A percentile compares a stretch with the other conserved stretches of the same genome.
Conservation (phyloP, 2,329 filamentous ascomycete species). For the Beauveria sp. region DNA sequence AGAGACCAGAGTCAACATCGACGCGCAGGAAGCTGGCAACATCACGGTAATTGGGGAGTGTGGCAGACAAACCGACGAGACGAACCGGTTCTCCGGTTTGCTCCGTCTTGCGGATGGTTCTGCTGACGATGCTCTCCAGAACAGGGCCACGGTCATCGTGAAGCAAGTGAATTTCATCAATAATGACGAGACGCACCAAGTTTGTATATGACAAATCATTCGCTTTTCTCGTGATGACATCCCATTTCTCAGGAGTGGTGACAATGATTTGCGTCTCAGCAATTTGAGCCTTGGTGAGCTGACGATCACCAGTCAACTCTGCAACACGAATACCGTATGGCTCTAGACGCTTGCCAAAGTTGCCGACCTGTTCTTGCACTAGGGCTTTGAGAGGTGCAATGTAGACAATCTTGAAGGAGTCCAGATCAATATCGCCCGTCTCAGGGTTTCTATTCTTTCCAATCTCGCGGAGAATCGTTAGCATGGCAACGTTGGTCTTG, state of each 20-base stretch:
- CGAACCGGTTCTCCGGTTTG: conserved; percentile 91
- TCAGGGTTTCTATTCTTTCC: conserved; percentile 85
- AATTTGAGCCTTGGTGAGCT: conserved; percentile 97
- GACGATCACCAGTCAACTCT: conserved; percentile 95
- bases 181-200: conserved; percentile 90
- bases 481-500: conserved; percentile 98
- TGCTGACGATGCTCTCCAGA: conserved; percentile 89
- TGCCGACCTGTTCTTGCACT: conserved; percentile 96
- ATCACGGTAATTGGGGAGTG: conserved; percentile 91
- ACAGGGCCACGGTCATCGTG: conserved; percentile 97
- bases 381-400: conserved; percentile 93
- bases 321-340: conserved; percentile 86
- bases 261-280: conserved; percentile 97
- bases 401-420: conserved; percentile 97
- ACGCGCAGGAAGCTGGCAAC: conserved; percentile 93
- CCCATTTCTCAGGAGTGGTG: conserved; percentile 97
- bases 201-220: conserved; percentile 96
- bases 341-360: conserved; percentile 86
- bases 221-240: conserved; percentile 96
- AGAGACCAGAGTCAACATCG: conserved; percentile 75
- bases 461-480: conserved; percentile 91
- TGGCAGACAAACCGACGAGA: conserved; percentile 87
- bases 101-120: conserved; percentile 87
- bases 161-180: conserved; percentile 95
- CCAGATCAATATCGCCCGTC: conserved; percentile 90